Conservation (phyloP, 495 filamentous ascomycete species). For the Penicillium diatomitis region DNA sequence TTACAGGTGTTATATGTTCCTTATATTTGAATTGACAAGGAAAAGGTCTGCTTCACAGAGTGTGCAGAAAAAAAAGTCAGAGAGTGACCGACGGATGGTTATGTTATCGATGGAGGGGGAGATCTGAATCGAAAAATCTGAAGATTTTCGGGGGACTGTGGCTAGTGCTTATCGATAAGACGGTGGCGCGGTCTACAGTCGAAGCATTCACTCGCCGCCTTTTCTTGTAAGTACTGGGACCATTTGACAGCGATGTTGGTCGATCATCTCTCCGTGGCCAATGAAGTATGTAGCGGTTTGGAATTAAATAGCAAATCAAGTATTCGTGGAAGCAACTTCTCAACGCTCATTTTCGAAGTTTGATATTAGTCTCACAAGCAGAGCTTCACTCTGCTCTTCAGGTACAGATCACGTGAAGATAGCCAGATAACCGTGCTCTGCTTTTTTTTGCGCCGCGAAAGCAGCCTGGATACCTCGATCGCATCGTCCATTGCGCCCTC, state of each 20-base stretch:
- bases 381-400: too few relatives aligned
- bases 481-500: neutral
- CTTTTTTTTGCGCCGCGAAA: constrained; percentile 1
- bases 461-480: neutral
- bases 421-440: constrained; percentile 5
- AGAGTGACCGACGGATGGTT: constrained; percentile 11
- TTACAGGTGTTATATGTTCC: constrained; percentile 12
- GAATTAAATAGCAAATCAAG: too few relatives aligned
- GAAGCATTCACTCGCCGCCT: neutral
- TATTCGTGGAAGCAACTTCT: too few relatives aligned
- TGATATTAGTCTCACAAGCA: too few relatives aligned
- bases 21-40: constrained; percentile 5
- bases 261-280: too few relatives aligned
- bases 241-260: too few relatives aligned
- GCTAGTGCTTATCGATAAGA: constrained; percentile 35
- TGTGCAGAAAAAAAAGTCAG: constrained; percentile 8
- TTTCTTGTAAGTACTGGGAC: too few relatives aligned
- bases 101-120: constrained; percentile 17
- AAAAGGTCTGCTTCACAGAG: constrained; percentile 9
- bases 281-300: too few relatives aligned
- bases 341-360: too few relatives aligned
- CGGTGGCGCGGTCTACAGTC: constrained; percentile 19
- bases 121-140: constrained; percentile 20
- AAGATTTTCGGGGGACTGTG: constrained; percentile 25
- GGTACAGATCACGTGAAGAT: constrained; percentile 14